Conservation (phyloP, 2,329 filamentous ascomycete genomes). For the Ceratocystis harringtonii region DNA sequence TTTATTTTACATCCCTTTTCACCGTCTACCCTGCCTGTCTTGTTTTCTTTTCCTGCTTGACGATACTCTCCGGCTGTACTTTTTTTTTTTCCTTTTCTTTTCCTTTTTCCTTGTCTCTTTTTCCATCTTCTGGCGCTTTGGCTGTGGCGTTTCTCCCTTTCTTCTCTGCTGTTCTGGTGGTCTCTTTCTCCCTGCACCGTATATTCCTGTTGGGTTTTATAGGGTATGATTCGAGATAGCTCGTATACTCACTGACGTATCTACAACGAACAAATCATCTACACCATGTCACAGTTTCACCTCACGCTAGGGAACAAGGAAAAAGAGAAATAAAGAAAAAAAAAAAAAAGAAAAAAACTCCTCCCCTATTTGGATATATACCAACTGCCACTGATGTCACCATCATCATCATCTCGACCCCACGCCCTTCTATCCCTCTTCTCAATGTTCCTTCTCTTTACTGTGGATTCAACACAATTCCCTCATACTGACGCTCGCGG, state of each 20-base stretch:
- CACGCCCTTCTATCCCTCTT: neutral
- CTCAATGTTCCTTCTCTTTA: slow-evolving; percentile 17
- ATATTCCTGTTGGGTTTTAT: neutral
- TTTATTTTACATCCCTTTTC: neutral
- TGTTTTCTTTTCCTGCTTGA: neutral
- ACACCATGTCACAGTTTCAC: neutral
- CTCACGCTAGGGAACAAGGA: neutral
- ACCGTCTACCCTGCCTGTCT: neutral
- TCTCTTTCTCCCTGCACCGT: neutral
- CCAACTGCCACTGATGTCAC: neutral
- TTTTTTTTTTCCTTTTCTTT: neutral
- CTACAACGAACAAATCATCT: neutral
- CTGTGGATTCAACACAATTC: slow-evolving; percentile 57
- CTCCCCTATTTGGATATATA: slow-evolving; percentile 2
- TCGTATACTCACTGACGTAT: neutral
- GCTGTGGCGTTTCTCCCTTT: neutral
- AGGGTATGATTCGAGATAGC: neutral
- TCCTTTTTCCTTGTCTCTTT: neutral
- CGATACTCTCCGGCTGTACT: no score
- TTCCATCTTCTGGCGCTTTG: neutral
- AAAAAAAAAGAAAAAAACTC: neutral
- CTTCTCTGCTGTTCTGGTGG: neutral
- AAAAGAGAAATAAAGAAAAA: neutral
- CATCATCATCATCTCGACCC: neutral
- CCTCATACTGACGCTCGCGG: slow-evolving; percentile 78